Base-by-base conservation (phyloP, 164 flowering plant species). In the Vitis labrusca region DNA sequence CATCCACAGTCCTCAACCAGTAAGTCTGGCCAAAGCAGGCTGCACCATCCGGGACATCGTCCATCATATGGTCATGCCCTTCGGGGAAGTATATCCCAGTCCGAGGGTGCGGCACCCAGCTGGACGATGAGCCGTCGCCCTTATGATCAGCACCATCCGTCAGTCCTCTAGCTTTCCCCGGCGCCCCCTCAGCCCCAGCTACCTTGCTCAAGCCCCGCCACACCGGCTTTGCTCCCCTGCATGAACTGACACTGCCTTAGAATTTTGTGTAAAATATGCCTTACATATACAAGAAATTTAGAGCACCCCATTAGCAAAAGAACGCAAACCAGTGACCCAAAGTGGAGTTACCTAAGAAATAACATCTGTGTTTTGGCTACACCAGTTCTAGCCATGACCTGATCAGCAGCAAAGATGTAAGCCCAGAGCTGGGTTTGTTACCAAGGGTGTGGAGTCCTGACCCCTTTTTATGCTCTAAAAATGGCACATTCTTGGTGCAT, bases 91-190 rank as follows among this genome's bases (percentile, higher is more conserved):
- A 90, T 61, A 90, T 89, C 3, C 96, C 96, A 0, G 83, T 83
- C 1, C 89, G 82, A 11, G 88, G 84, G 75, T 90, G 89, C 8
- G 96, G 93, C 3, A 85, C 75, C 95, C 95, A 90, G 12, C 62
- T 64, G 2, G 55, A 8, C 17, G 64, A n/a, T 17, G 11, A 16
- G 2, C 49, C 37, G 11, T 59, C 62, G 54, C 3, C 64, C 63
- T 51, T n/a, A 30, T 59, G 6, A 37, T 37, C 44, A 37, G 6
- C 58, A 15, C n/a, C 5, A 4, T 44, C 30, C 37, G 15, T 9
- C 29, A 0, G 10, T 27, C 48, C 13, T 49, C 3, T 0, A 48
- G 8, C 16, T 72, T 47, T 49, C 16, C 44, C 44, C 44, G 44
- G 5, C 44, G 29, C 55, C 19, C 56, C 12, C 47, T 16, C 66